Evolutionary conservation across 108 stramenopile genomes (phyloP), one percentile per base, ranked within the genome.

Genomic region (Phaeodactylum tricornutum): DNA sequence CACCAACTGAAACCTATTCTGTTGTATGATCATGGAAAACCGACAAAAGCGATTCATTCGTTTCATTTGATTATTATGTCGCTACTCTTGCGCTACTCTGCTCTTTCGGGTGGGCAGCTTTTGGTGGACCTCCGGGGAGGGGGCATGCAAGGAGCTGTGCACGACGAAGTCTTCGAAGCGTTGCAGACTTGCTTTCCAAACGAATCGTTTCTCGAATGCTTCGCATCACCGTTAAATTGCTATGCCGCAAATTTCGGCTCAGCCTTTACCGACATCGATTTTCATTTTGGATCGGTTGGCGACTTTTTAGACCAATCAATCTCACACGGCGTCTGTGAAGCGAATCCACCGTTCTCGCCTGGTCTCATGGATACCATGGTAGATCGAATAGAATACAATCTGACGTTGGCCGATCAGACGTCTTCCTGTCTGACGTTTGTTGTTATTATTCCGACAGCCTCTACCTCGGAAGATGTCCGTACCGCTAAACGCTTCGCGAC

Each of bases 131-230:
- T 71, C 29, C 28, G 84, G 29, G 84, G 84, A 32, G 84, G 84
- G 3, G 84, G 84, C 11, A 86, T 86, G 84, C 84, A 86, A 47
- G 84, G 84, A 25, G 76, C 84, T 1, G 66, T 86, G 40, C 74
- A 86, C 47, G 52, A 55, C 1, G 17, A 57, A 2, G 80, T 73
- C n/a, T 86, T 86, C 59, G 64, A 71, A 1, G 66, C 57, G 17
- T 45, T 84, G 5, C 41, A 53, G 23, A 46, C 57, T 9, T 54
- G 40, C 37, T 75, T 70, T 62, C 49, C 56, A 3, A 43, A 36
- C 0, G 7, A 16, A 16, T 9, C n/a, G 25, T 69, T 64, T 37
- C 54, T 65, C 7, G 83, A 84, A 32, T 79, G 83, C 23, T 84
- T 80, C 62, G 78, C 83, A 17, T 80, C 79, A 32, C 77, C 83